These are phyloP conservation scores for Tilletiaria anomala DNA, from an alignment of 1,284 basidiomycete genomes.

Conservation along the genomic window DNA sequence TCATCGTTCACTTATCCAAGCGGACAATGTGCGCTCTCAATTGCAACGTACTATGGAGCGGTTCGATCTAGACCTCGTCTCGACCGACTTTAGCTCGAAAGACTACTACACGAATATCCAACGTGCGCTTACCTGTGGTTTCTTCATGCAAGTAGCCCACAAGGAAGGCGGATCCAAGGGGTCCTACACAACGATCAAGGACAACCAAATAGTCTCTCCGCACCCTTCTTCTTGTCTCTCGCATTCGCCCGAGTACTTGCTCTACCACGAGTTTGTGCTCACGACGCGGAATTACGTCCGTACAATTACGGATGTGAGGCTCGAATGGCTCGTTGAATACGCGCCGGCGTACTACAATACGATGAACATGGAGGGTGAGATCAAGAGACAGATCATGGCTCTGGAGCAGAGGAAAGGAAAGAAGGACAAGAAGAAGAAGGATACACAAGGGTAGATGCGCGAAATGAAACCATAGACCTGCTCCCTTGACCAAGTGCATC, in stretches of 20 bases:
- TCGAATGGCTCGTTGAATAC: constrained; percentile 80
- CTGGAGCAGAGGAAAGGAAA: not conserved
- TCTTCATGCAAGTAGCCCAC: constrained; percentile 97
- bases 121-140: constrained; percentile 74
- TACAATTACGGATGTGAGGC: constrained; percentile 72
- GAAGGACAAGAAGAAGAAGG: not conserved
- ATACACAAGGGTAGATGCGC: too few relatives aligned
- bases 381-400: constrained; percentile 46
- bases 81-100: constrained; percentile 58
- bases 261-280: constrained; percentile 92
- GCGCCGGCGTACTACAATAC: constrained; percentile 67
- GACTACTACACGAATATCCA: constrained; percentile 68
- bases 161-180: constrained; percentile 54
- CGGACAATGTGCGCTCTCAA: constrained; percentile 88
- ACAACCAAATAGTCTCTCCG: constrained; percentile 82
- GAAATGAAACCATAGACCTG: too few relatives aligned
- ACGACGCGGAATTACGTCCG: constrained; percentile 78
- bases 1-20: constrained; percentile 66
- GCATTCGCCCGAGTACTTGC: constrained; percentile 85
- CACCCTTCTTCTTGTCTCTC: constrained; percentile 88
- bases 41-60: constrained; percentile 85
- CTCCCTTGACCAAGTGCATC: too few relatives aligned
- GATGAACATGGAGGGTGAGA: constrained; percentile 56
- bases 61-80: constrained; percentile 55
- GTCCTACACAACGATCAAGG: constrained; percentile 62